Evolutionary conservation across 352 stramenopile genomes (phyloP).

Genomic region (Phytophthora pluvialis): DNA sequence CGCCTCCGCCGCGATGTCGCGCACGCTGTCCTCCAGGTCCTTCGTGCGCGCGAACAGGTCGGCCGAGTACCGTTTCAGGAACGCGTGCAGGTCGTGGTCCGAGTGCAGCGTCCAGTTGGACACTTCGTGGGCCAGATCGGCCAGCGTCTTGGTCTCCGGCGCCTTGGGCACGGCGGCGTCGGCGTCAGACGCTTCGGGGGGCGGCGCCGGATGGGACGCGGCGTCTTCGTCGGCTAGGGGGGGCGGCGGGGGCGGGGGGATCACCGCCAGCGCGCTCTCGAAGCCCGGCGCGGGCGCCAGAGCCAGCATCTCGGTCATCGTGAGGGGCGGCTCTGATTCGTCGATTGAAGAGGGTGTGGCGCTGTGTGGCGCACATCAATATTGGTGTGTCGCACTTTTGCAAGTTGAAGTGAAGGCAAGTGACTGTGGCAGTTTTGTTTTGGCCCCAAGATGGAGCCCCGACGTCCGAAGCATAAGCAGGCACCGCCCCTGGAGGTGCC

Average conservation of each 20-base stretch:
- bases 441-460: slow-evolving; percentile 49
- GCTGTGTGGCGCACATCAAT: background rate
- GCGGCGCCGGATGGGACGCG: background rate
- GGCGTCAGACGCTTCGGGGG: background rate
- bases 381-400: background rate
- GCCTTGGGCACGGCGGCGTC: slow-evolving; percentile 4
- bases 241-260: slow-evolving; percentile 28
- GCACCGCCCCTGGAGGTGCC: slow-evolving; percentile 55
- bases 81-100: slow-evolving; percentile 73
- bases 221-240: slow-evolving; percentile 5
- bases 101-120: slow-evolving; percentile 77
- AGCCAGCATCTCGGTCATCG: slow-evolving; percentile 43
- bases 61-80: slow-evolving; percentile 68
- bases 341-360: slow-evolving; percentile 18
- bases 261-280: slow-evolving; percentile 26
- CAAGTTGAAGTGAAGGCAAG: slow-evolving; percentile 9
- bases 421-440: background rate
- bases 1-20: slow-evolving; percentile 68
- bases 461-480: slow-evolving; percentile 72
- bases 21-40: slow-evolving; percentile 70
- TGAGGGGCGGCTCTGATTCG: slow-evolving; percentile 19
- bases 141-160: slow-evolving; percentile 47
- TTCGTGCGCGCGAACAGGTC: slow-evolving; percentile 75
- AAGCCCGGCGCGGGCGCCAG: slow-evolving; percentile 29
- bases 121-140: slow-evolving; percentile 51